These are phyloP conservation scores for Fraxinus floribunda DNA, from an alignment of 305 asterid genomes.

Conservation along the genomic window DNA sequence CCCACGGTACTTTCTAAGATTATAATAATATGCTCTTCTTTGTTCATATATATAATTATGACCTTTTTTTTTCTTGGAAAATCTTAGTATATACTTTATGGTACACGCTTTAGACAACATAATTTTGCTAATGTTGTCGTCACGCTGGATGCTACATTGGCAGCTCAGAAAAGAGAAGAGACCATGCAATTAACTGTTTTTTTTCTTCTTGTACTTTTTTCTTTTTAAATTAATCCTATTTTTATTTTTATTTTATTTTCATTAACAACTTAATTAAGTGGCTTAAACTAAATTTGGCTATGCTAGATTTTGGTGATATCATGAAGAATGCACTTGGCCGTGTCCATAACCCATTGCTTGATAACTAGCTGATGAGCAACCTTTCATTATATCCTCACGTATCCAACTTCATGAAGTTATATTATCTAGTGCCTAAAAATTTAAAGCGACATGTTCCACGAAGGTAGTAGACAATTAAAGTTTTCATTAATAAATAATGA, in stretches of 20 bases:
- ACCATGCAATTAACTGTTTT: not conserved
- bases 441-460: no score
- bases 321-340: not conserved
- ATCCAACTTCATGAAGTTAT: no score
- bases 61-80: not conserved
- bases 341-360: not conserved
- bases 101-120: not conserved
- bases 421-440: no score
- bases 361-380: not conserved
- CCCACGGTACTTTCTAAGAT: constrained; percentile 32
- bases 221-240: not conserved
- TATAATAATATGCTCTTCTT: not conserved
- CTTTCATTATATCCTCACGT: no score
- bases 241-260: no score
- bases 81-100: not conserved
- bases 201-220: not conserved
- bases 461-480: no score
- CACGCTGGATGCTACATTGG: not conserved
- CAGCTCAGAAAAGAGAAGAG: not conserved
- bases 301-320: not conserved
- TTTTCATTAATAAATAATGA: no score
- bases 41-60: not conserved
- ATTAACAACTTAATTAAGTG: not conserved
- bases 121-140: not conserved
- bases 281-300: not conserved